phyloP scores from a whole-genome alignment of 495 filamentous ascomycete genomes.

The Staphylotrichum tortipilum region DNA sequence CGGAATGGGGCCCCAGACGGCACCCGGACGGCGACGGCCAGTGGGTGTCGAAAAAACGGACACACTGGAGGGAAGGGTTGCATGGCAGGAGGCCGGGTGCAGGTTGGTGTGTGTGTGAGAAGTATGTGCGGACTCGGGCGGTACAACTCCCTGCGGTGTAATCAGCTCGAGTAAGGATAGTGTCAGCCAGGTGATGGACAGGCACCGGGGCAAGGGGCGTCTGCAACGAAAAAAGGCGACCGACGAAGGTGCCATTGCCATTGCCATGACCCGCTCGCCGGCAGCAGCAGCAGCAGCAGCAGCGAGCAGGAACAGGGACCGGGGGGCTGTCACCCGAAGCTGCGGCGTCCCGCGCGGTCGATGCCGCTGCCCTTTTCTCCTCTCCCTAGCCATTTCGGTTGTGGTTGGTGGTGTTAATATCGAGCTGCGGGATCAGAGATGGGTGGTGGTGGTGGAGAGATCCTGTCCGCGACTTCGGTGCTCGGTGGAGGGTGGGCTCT shows the following conservation, averaged over 20 bases:
- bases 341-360: background rate
- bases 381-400: background rate
- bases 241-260: background rate
- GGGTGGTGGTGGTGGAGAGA: background rate
- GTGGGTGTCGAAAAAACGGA: background rate
- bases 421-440: background rate
- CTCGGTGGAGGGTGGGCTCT: too few species aligned
- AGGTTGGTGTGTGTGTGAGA: too few species aligned
- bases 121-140: slow-evolving; percentile 10
- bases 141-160: slow-evolving; percentile 13
- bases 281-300: too few species aligned
- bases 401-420: background rate
- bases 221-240: background rate
- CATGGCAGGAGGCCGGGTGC: slow-evolving; percentile 13
- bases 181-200: background rate
- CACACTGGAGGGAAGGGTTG: slow-evolving; percentile 8
- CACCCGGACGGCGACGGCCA: slow-evolving; percentile 19
- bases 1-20: slow-evolving; percentile 9
- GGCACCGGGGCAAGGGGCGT: background rate
- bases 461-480: background rate
- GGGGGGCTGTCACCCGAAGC: background rate
- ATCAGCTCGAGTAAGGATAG: slow-evolving; percentile 3
- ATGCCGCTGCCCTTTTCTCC: background rate
- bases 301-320: background rate
- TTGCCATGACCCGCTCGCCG: too few species aligned